Evolutionary conservation across 192 early-diverging fungal species (phyloP).

Genomic region (Gonapodya prolifera): DNA sequence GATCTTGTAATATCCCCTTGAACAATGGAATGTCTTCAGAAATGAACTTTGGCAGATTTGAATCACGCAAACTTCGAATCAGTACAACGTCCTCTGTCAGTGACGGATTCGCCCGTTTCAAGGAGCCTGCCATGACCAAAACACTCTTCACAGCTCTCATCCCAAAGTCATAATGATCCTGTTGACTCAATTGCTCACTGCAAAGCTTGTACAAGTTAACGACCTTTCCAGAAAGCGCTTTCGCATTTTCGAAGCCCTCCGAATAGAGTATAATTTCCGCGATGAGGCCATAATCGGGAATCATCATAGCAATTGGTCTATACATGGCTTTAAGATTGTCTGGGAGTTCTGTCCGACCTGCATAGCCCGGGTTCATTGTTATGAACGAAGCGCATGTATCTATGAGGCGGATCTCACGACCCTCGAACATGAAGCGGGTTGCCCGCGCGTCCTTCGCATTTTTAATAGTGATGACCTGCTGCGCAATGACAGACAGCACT

Average conservation of each 20-base stretch:
- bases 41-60: slow-evolving; percentile 56
- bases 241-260: slow-evolving; percentile 54
- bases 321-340: slow-evolving; percentile 57
- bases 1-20: slow-evolving; percentile 46
- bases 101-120: slow-evolving; percentile 43
- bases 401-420: slow-evolving; percentile 44
- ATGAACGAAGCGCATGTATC: slow-evolving; percentile 45
- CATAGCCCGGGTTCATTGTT: slow-evolving; percentile 55
- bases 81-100: slow-evolving; percentile 51
- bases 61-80: slow-evolving; percentile 52
- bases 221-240: slow-evolving; percentile 44
- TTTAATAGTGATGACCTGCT: slow-evolving; percentile 52
- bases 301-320: slow-evolving; percentile 52
- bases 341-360: slow-evolving; percentile 48
- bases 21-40: slow-evolving; percentile 51
- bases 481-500: slow-evolving; percentile 51
- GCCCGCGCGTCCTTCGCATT: slow-evolving; percentile 20
- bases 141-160: slow-evolving; percentile 53
- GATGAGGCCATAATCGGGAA: slow-evolving; percentile 51
- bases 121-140: slow-evolving; percentile 46
- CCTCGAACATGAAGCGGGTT: slow-evolving; percentile 51
- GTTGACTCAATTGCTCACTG: slow-evolving; percentile 46
- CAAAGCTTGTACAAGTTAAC: slow-evolving; percentile 51
- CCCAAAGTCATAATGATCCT: slow-evolving; percentile 60
- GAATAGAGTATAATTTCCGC: slow-evolving; percentile 59